Conservation (phyloP, 2,329 filamentous ascomycete species). For the Pseudofabraea citricarpa region DNA sequence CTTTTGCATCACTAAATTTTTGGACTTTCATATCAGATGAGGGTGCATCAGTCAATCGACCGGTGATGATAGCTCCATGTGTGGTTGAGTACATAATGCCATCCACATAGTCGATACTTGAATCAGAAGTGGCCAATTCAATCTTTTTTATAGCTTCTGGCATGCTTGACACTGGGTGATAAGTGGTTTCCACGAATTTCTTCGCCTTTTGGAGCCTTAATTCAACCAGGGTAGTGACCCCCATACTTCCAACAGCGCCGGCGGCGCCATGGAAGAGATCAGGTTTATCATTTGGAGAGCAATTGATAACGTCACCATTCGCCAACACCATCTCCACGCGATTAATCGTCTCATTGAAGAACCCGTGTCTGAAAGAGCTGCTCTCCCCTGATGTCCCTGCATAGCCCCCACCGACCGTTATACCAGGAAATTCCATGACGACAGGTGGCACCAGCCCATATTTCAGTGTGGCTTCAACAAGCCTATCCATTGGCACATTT, state of each 20-base stretch:
- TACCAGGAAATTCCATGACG: slow-evolving; percentile 65
- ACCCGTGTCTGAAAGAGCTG: slow-evolving; percentile 56
- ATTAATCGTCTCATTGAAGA: slow-evolving; percentile 56
- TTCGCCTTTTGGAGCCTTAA: slow-evolving; percentile 46
- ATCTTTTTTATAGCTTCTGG: slow-evolving; percentile 36
- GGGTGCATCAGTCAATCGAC: slow-evolving; percentile 38
- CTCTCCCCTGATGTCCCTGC: slow-evolving; percentile 61
- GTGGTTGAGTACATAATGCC: slow-evolving; percentile 47
- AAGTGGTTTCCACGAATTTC: slow-evolving; percentile 48
- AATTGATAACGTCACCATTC: slow-evolving; percentile 45
- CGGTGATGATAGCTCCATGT: slow-evolving; percentile 49
- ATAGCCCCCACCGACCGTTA: slow-evolving; percentile 61
- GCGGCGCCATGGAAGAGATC: slow-evolving; percentile 54
- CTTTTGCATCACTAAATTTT: slow-evolving; percentile 45
- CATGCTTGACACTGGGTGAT: slow-evolving; percentile 36
- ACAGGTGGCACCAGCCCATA: slow-evolving; percentile 53
- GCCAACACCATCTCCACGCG: slow-evolving; percentile 56
- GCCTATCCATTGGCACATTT: slow-evolving; percentile 60
- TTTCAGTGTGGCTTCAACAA: slow-evolving; percentile 49
- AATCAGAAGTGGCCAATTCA: slow-evolving; percentile 25
- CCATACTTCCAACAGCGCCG: slow-evolving; percentile 52
- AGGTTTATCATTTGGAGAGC: slow-evolving; percentile 36
- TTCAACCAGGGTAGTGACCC: slow-evolving; percentile 53
- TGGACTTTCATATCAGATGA: slow-evolving; percentile 21
- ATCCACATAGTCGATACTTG: slow-evolving; percentile 53